Evolutionary conservation across 805 yeast species (phyloP).

Genomic region (Maudiozyma turicensis): DNA sequence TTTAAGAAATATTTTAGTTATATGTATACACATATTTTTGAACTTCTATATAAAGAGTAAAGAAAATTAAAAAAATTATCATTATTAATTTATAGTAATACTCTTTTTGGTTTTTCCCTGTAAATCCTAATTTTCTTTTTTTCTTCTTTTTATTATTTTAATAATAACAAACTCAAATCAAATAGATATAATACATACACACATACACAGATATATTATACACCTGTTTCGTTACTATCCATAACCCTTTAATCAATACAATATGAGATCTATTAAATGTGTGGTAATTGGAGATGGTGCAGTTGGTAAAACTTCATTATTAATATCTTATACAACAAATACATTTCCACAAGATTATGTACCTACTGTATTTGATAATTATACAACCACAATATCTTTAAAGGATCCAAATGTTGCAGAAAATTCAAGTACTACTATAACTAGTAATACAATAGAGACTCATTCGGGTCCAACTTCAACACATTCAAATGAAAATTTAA

Average conservation of each 20-base stretch:
- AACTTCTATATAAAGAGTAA: too few species aligned
- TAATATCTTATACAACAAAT: conserved; percentile 83
- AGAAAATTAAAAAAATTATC: too few species aligned
- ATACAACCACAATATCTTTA: conserved; percentile 69
- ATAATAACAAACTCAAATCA: too few species aligned
- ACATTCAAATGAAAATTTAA: conserved; percentile 19
- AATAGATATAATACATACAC: not conserved
- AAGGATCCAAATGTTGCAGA: conserved; percentile 7
- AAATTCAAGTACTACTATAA: not conserved
- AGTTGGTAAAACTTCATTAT: conserved; percentile 85
- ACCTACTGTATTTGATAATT: conserved; percentile 91
- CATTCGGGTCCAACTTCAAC: not conserved
- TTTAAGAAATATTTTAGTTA: too few species aligned
- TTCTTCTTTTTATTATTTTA: not conserved
- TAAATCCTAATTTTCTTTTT: too few species aligned
- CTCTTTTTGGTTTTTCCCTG: too few species aligned
- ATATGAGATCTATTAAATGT: conserved; percentile 80
- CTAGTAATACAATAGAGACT: not conserved
- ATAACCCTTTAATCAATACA: too few species aligned
- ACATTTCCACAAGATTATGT: conserved; percentile 89
- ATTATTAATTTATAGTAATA: too few species aligned
- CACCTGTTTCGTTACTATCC: too few species aligned
- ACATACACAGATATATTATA: not conserved
- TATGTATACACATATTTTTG: too few species aligned
- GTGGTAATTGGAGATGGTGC: conserved; percentile 95